Evolutionary conservation across 495 filamentous ascomycete genomes (phyloP), one percentile per base, ranked within the genome.

Genomic region (Penicillium simplicissimum): DNA sequence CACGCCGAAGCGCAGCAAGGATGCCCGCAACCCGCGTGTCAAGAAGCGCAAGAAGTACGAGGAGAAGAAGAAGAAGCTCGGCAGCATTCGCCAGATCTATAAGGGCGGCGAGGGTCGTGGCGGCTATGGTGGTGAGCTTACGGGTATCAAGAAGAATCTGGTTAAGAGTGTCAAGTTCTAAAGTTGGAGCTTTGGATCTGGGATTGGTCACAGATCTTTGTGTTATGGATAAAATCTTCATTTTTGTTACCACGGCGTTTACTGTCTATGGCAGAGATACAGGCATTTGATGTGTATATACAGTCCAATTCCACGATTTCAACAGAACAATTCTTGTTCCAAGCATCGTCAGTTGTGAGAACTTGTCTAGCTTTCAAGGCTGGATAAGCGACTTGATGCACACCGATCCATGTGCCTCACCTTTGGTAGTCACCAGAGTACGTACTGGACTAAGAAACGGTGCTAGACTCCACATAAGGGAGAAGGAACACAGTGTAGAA

Each of bases 31-130:
- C 77, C 95, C 96, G 14, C 82, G 95, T 74, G 93, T 98, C 57
- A 98, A 98, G 88, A 98, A 97, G 90, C 84, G 90, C 76, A 90
- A 89, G 85, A 91, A 87, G 85, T 98, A 82, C 75, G 92, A 94
- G 67, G 87, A 90, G 49, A 96, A 96, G 82, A 88, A 91, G 82
- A 97, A 96, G 88, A 97, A 97, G 83, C 75, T 98, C 73, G 83
- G 83, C 52, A 93, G 88, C 72, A 86, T 90, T 72, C 91, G 87
- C 81, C 82, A 90, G 40, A 78, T 92, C 40, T 98, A 92, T 75
- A 90, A 90, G 78, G 94, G 92, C 67, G 94, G 92, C 36, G 90
- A 97, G 76, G 87, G 87, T 54, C 85, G 82, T 66, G 93, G 95
- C 66, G 90, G 92, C 8, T 98, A 98, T 78, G 85, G 82, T 63